phyloP scores from a whole-genome alignment of 768 basidiomycete genomes.

The Podaxis sp. region DNA sequence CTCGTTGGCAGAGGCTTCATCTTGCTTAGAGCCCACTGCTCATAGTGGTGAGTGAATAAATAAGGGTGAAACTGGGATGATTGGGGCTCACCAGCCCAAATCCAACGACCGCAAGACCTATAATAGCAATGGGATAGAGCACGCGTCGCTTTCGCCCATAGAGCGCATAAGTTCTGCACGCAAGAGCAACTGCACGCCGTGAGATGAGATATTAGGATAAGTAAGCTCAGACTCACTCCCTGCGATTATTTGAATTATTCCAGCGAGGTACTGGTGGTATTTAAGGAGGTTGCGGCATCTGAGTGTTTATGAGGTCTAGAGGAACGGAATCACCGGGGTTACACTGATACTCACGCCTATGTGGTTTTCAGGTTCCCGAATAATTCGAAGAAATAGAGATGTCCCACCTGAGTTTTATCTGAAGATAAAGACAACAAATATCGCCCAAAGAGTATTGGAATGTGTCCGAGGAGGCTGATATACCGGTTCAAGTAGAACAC shows the following conservation, averaged over 20 bases:
- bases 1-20: background rate
- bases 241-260: constrained; percentile 32
- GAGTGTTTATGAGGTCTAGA: background rate
- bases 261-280: constrained; percentile 26
- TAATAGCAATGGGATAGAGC: constrained; percentile 25
- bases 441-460: constrained; percentile 35
- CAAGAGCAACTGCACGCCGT: constrained; percentile 1
- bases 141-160: constrained; percentile 31
- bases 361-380: background rate
- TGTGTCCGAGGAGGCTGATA: constrained; percentile 36
- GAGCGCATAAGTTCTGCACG: constrained; percentile 37
- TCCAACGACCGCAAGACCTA: constrained; percentile 27
- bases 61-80: background rate
- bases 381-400: background rate
- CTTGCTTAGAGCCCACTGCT: constrained; percentile 2
- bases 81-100: constrained; percentile 26
- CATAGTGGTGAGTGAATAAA: background rate
- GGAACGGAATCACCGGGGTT: background rate
- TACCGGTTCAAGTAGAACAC: constrained; percentile 50
- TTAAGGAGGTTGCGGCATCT: constrained; percentile 21
- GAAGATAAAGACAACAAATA: constrained; percentile 24
- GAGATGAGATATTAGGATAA: constrained; percentile 5
- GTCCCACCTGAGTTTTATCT: background rate
- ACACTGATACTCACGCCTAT: constrained; percentile 1
- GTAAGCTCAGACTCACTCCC: constrained; percentile 24